phyloP scores from a whole-genome alignment of 345 rosid genomes.

The Adansonia digitata region DNA sequence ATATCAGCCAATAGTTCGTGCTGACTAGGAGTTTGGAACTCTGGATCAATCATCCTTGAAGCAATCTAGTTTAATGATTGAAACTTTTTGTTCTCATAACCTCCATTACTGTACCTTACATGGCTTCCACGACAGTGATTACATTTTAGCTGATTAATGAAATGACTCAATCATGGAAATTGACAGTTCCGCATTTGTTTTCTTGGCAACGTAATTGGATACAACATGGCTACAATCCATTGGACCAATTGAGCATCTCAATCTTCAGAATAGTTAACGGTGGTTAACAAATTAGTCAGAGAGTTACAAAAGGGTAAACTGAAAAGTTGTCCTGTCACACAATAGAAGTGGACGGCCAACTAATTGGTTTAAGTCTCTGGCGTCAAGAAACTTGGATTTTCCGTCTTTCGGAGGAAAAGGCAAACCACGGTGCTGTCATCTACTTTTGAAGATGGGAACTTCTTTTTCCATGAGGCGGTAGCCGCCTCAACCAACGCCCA shows the following conservation, averaged over 20 bases:
- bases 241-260: not conserved
- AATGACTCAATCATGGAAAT: not conserved
- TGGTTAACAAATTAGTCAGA: not conserved
- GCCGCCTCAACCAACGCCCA: conserved; percentile 67
- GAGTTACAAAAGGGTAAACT: not conserved
- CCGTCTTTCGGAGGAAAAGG: conserved; percentile 42
- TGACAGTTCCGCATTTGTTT: not conserved
- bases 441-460: conserved; percentile 50
- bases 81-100: not conserved
- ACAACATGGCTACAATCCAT: not conserved
- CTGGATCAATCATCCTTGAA: not conserved
- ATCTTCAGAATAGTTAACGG: not conserved
- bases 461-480: conserved; percentile 49
- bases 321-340: not conserved
- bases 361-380: not conserved
- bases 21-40: not conserved
- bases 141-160: not conserved
- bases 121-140: not conserved
- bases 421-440: conserved; percentile 71
- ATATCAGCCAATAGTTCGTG: not conserved
- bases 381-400: not conserved
- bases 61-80: not conserved
- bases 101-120: not conserved
- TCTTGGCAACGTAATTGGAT: not conserved
- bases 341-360: no score